Base-by-base conservation (phyloP, 495 filamentous ascomycete species). In the Elaphomyces granulatus region DNA sequence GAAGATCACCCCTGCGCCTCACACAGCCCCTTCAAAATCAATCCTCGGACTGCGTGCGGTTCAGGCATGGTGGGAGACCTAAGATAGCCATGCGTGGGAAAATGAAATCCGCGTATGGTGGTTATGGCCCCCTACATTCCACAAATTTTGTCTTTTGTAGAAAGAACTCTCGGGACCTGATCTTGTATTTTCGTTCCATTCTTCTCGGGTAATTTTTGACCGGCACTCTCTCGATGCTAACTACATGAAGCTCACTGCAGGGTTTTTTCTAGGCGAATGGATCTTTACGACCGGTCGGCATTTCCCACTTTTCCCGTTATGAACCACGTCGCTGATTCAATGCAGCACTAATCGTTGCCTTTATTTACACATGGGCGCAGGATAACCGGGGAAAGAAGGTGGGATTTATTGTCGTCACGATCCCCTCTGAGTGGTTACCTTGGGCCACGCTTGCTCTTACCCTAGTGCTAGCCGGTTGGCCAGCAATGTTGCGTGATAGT, bases 61-160 rank as follows among this genome's bases (percentile, higher is more conserved):
- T 80, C 71, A 68, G 77, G 80, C 68, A 81, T 82, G 85, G 83
- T 92, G 85, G 86, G 82, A 87, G 66, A 67, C 73, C 71, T 84
- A 80, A 84, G 83, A 87, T 82, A 80, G 72, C 78, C 70, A 65
- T 62, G 60, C 66, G 63, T 64, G 74, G 75, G 68, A 56, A 59
- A 47, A 59, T 64, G 60, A n/a, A n/a, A 52, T 80, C 77, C 63
- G 59, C 72, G 56, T 68, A 56, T 71, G 72, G 84, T 77, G 75
- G 74, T 87, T 81, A 65, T 71, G 72, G 76, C 77, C 76, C 83
- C 85, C 83, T 94, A 94, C 84, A 94, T 83, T 61, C 8, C 59
- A 45, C 45, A 50, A 48, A 42, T 40, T 30, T 49, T 19, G n/a
- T 30, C 41, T 34, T 52, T 36, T 46, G 19, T 16, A 19, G 17